phyloP scores from a whole-genome alignment of 139 green algal genomes.

The Coccomyxa sp. region DNA sequence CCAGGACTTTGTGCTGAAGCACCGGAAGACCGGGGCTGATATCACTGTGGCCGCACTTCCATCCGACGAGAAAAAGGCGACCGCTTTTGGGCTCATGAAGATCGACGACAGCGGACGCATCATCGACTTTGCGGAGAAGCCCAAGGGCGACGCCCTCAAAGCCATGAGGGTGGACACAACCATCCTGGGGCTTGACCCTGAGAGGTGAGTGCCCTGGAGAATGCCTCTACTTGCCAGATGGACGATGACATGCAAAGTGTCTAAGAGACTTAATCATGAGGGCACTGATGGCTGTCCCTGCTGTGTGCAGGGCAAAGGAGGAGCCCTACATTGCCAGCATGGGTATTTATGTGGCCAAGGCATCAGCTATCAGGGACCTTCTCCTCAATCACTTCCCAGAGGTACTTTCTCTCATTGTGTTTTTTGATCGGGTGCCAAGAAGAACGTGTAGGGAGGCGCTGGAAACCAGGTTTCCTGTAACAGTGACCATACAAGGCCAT shows the following conservation, averaged over 20 bases:
- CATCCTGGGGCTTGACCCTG: constrained; percentile 82
- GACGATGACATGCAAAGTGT: background rate
- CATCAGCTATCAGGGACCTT: constrained; percentile 49
- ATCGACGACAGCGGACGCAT: constrained; percentile 78
- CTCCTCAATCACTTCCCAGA: constrained; percentile 56
- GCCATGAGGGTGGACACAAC: constrained; percentile 96
- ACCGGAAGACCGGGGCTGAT: constrained; percentile 82
- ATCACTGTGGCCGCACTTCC: constrained; percentile 98
- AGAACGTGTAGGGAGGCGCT: background rate
- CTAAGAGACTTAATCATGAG: background rate
- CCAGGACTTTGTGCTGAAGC: constrained; percentile 88
- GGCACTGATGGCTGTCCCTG: background rate
- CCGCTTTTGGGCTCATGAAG: constrained; percentile 98
- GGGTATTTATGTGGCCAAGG: constrained; percentile 97
- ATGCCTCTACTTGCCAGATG: background rate
- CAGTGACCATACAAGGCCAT: too few species aligned
- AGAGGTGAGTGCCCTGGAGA: constrained; percentile 27
- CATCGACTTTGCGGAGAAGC: constrained; percentile 99
- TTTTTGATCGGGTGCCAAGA: too few species aligned
- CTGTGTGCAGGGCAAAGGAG: constrained; percentile 54
- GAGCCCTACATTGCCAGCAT: constrained; percentile 99
- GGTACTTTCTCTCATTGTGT: background rate
- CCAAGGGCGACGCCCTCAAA: constrained; percentile 85
- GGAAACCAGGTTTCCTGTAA: background rate
- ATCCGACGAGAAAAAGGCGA: constrained; percentile 82